Base-by-base conservation (phyloP, 2,329 filamentous ascomycete genomes). In the Apiospora koreana region DNA sequence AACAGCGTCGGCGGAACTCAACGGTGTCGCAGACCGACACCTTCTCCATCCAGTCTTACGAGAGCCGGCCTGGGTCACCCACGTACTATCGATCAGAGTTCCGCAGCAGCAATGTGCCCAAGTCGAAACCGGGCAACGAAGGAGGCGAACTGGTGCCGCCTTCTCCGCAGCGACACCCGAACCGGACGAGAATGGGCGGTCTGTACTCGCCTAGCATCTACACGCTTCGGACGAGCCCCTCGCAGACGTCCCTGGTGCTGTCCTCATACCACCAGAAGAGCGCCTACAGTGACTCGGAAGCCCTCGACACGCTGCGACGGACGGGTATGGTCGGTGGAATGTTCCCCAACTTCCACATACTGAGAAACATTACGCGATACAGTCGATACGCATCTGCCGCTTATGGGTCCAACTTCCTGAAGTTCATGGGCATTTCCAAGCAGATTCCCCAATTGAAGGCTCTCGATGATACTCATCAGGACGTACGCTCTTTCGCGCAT, bases 311-410 rank as follows among this genome's bases (percentile, higher is more conserved):
- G 0, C 80, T 90, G 2, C 81, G 86, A 1, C 81, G 81, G 41
- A 87, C 86, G 1, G 89, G 89, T 0, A 83, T 82, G 65, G 83
- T 91, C 1, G 84, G 87, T 43, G 88, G 88, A 0, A 84, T 88
- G 66, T 92, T 91, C 67, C 90, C 90, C 0, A 79, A 83, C 5
- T 85, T 85, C 42, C 89, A 91, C 73, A 81, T 92, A 9, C 81
- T 91, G 12, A 83, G 85, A 42, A 92, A 91, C 75, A 88, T 92
- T 31, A 87, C 86, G 2, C 84, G 90, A 45, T 92, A 91, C 72
- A 90, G 92, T 82, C 85, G 88, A 3, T 92, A 91, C 75, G 89
- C 90, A 1, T 91, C 90, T 1, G 90, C 90, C 0, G 88, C 89
- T 0, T 92, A 92, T 70, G 90, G 90, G 0, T 88, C 88, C 0